Conservation (phyloP, 139 green algal species). For the Volvox africanus region DNA sequence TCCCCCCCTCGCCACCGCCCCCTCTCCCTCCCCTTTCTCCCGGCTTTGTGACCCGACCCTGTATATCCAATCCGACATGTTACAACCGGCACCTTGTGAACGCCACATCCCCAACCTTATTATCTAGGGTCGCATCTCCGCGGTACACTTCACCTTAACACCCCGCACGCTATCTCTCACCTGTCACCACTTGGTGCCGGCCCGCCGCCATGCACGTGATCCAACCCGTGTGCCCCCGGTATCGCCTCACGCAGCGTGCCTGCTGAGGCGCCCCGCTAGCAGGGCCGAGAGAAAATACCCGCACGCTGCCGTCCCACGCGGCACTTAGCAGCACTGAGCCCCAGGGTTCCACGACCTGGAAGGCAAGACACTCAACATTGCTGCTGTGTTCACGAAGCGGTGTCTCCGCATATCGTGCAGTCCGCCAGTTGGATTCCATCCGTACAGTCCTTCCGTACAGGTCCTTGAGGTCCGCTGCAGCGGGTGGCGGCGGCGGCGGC, state of each 20-base stretch:
- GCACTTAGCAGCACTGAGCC: constrained; percentile 37
- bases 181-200: constrained; percentile 36
- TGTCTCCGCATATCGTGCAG: constrained; percentile 8
- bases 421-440: constrained; percentile 17
- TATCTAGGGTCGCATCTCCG: no score
- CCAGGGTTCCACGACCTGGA: constrained; percentile 22
- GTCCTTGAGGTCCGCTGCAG: neutral
- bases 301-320: constrained; percentile 49
- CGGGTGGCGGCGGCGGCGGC: no score
- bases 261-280: neutral
- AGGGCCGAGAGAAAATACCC: constrained; percentile 37
- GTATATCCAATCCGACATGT: no score
- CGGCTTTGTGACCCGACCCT: no score
- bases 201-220: constrained; percentile 50
- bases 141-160: no score
- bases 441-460: neutral
- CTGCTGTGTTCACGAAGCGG: constrained; percentile 40
- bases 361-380: constrained; percentile 54
- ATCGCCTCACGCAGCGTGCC: constrained; percentile 40
- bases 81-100: neutral
- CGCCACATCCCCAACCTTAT: neutral
- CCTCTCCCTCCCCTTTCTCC: no score
- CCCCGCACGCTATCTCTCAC: neutral
- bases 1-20: no score
- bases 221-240: constrained; percentile 47